phyloP scores from a whole-genome alignment of 345 rosid genomes.

The Syzygium aqueum region DNA sequence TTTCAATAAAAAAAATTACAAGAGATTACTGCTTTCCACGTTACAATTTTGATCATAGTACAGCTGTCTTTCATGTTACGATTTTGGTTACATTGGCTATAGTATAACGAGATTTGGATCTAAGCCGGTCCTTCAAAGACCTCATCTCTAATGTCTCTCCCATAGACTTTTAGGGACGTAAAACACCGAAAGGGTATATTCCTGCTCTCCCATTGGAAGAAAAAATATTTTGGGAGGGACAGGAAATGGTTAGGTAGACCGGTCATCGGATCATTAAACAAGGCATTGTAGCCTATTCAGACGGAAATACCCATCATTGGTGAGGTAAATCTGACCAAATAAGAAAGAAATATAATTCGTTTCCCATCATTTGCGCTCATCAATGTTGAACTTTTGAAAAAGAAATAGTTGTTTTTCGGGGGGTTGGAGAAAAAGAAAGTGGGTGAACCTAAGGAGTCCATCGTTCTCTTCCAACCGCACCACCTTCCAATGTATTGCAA shows the following conservation, averaged over 20 bases:
- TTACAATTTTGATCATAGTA: background rate
- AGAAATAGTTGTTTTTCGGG: background rate
- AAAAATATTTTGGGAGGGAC: no score
- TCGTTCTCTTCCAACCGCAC: background rate
- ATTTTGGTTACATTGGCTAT: background rate
- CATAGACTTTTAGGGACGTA: no score
- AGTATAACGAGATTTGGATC: background rate
- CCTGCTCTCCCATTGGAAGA: no score
- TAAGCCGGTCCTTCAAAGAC: no score
- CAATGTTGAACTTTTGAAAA: background rate
- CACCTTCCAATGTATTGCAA: background rate
- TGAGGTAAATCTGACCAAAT: background rate
- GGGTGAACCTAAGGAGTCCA: background rate
- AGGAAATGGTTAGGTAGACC: no score
- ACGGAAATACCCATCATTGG: no score
- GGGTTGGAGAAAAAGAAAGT: background rate
- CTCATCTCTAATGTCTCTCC: no score
- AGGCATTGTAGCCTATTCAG: no score
- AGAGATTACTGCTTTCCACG: background rate
- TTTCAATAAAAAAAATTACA: background rate
- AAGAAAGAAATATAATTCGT: background rate
- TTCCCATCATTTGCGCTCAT: background rate
- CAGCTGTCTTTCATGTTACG: background rate
- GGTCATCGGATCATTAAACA: no score
- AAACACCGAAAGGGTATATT: no score